These are phyloP conservation scores for Marvania coccoides DNA, from an alignment of 139 green algal genomes.

Conservation along the genomic window DNA sequence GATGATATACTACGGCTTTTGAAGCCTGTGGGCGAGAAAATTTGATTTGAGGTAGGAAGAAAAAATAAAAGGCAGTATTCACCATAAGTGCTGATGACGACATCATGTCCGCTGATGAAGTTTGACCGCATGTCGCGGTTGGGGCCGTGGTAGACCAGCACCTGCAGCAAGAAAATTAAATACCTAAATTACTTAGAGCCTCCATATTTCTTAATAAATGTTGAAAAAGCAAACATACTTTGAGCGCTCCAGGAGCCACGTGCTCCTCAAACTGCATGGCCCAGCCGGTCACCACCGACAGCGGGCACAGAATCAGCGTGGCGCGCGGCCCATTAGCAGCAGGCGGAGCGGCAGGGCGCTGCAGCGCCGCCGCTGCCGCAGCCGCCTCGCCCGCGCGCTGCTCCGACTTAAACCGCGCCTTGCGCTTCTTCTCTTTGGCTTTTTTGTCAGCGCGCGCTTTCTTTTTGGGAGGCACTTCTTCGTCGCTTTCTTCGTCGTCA, in stretches of 20 bases:
- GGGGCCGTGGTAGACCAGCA: constrained; percentile 37
- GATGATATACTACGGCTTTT: too few species aligned
- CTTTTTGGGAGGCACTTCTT: neutral
- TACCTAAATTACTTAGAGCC: too few species aligned
- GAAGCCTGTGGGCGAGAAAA: too few species aligned
- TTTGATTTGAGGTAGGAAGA: too few species aligned
- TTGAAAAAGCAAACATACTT: too few species aligned
- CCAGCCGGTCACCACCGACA: constrained; percentile 61
- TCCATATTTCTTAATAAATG: too few species aligned
- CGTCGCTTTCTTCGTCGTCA: neutral
- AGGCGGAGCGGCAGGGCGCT: neutral
- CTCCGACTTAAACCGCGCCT: neutral
- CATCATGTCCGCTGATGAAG: neutral
- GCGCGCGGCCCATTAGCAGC: constrained; percentile 24
- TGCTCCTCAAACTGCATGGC: constrained; percentile 57
- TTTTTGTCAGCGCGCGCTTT: neutral
- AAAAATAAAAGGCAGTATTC: too few species aligned
- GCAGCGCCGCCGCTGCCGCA: constrained; percentile 3
- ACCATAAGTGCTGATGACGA: constrained; percentile 4
- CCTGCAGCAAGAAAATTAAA: neutral
- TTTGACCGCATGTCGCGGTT: constrained; percentile 16
- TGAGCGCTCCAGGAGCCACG: constrained; percentile 1
- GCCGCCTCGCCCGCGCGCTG: neutral
- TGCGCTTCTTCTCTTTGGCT: neutral
- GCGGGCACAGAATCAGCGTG: constrained; percentile 61